Evolutionary conservation across 495 filamentous ascomycete species (phyloP).

Genomic region (Barbatosphaeria neglecta): DNA sequence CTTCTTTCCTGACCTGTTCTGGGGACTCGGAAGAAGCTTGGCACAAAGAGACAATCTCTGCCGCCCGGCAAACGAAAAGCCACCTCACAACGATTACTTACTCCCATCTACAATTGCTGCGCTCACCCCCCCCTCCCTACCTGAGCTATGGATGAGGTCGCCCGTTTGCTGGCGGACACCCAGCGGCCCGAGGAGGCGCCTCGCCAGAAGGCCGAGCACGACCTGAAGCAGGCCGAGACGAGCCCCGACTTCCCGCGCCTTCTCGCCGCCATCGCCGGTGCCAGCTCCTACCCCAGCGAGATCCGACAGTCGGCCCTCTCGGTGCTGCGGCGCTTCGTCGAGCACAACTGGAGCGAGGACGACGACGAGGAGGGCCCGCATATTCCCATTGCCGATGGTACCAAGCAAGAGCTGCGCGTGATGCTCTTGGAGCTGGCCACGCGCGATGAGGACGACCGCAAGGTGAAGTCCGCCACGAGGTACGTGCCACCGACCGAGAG

Average conservation of each 20-base stretch:
- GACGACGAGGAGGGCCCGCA: slow-evolving; percentile 51
- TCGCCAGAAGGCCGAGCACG: slow-evolving; percentile 68
- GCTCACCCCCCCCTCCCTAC: neutral
- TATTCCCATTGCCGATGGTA: slow-evolving; percentile 51
- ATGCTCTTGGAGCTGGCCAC: slow-evolving; percentile 65
- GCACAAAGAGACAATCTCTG: neutral
- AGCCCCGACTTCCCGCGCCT: slow-evolving; percentile 62
- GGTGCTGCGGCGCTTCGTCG: slow-evolving; percentile 68
- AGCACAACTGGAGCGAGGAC: slow-evolving; percentile 57
- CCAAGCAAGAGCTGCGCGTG: slow-evolving; percentile 60
- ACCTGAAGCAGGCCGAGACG: slow-evolving; percentile 52
- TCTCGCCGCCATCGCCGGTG: slow-evolving; percentile 66
- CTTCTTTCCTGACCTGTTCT: neutral
- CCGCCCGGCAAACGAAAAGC: neutral
- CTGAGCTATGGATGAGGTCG: slow-evolving; percentile 67
- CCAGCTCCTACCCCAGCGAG: slow-evolving; percentile 54
- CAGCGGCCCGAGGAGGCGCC: slow-evolving; percentile 57
- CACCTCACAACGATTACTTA: neutral
- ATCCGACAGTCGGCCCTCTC: slow-evolving; percentile 76
- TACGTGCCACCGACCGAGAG: slow-evolving; percentile 9
- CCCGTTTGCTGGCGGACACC: slow-evolving; percentile 67
- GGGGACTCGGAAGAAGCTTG: neutral
- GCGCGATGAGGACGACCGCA: slow-evolving; percentile 63
- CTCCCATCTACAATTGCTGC: neutral
- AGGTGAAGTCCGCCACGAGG: slow-evolving; percentile 73